These are phyloP conservation scores for Podospora sp. DNA, from an alignment of 495 filamentous ascomycete species.

Conservation along the genomic window DNA sequence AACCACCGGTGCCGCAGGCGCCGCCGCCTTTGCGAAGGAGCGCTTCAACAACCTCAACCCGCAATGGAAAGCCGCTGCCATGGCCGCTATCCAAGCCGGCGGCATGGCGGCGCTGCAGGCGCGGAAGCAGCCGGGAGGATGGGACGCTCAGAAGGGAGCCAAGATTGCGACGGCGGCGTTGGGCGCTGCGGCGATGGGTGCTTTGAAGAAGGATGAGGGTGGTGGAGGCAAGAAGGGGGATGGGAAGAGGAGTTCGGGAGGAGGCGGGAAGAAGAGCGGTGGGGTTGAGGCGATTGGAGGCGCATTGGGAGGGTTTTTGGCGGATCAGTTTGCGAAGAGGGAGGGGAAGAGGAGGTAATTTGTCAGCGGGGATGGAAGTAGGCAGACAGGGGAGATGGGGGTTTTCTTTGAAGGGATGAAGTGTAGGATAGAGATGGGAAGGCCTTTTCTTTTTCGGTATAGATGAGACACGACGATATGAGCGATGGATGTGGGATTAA, in stretches of 20 bases:
- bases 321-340: conserved; percentile 23
- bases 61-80: conserved; percentile 37
- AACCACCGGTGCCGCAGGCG: conserved; percentile 20
- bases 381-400: too few species aligned
- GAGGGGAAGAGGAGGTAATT: conserved; percentile 3
- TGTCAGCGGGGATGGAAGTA: not conserved
- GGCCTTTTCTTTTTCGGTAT: too few species aligned
- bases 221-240: conserved; percentile 4
- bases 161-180: conserved; percentile 46
- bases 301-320: conserved; percentile 25
- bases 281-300: conserved; percentile 21
- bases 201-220: conserved; percentile 24
- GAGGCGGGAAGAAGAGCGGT: conserved; percentile 10
- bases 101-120: conserved; percentile 41
- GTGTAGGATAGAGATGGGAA: conserved; percentile 1
- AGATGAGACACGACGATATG: too few species aligned
- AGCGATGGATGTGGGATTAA: not conserved
- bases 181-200: conserved; percentile 44
- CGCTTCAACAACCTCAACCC: conserved; percentile 23
- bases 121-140: conserved; percentile 44
- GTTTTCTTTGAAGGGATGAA: not conserved
- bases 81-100: conserved; percentile 46
- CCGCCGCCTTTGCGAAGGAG: conserved; percentile 13
- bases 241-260: conserved; percentile 1
- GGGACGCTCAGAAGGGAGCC: conserved; percentile 44